phyloP scores from a whole-genome alignment of 164 flowering plant genomes.

The Cinnamomum micranthum region DNA sequence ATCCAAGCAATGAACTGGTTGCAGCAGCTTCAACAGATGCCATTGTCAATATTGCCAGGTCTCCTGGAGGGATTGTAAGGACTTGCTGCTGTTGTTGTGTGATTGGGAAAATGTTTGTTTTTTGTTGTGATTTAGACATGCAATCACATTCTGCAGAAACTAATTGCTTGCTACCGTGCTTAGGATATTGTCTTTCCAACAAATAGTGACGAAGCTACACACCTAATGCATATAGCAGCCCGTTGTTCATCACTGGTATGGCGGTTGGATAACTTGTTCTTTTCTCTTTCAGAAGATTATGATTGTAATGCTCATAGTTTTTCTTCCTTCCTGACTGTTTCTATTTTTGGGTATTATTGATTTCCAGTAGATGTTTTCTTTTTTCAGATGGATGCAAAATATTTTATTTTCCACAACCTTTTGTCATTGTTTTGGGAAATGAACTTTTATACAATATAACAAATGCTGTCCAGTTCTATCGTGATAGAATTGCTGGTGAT shows the following conservation, averaged over 20 bases:
- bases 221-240: conserved; percentile 53
- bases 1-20: conserved; percentile 63
- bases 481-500: background rate
- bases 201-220: conserved; percentile 37
- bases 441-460: background rate
- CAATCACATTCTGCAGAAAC: background rate
- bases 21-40: conserved; percentile 72
- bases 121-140: background rate
- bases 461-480: background rate
- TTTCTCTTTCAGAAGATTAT: background rate
- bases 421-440: background rate
- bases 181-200: conserved; percentile 72
- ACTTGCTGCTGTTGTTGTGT: background rate
- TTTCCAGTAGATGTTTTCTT: background rate
- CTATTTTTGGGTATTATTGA: no score
- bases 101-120: background rate
- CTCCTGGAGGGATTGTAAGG: conserved; percentile 65
- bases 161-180: conserved; percentile 3
- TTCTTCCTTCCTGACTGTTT: background rate
- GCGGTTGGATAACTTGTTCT: background rate
- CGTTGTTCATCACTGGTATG: conserved; percentile 79
- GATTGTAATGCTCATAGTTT: background rate
- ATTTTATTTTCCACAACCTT: background rate
- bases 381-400: background rate
- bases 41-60: conserved; percentile 53